Percentiles rank a stretch among this genome's conserved stretches.
These are phyloP conservation scores for Trichocladium antarcticum DNA, from an alignment of 495 filamentous ascomycete genomes.

Conservation along the genomic window DNA sequence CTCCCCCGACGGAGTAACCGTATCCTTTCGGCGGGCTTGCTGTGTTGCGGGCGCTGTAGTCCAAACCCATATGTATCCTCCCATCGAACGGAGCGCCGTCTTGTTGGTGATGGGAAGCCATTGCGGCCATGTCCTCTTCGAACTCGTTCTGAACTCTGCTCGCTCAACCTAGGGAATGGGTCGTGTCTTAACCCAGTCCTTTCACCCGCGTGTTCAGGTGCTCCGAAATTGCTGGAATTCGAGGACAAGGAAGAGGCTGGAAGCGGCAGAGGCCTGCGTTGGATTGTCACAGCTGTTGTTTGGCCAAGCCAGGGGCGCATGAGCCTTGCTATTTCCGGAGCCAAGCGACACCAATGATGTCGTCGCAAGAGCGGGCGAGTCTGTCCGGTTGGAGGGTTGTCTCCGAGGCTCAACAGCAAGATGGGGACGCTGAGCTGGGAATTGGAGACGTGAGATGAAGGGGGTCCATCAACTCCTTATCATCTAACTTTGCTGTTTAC, in stretches of 20 bases:
- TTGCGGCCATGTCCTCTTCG: not conserved
- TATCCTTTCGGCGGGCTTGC: conserved; percentile 18
- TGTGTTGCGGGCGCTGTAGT: conserved; percentile 5
- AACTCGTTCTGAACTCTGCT: not conserved
- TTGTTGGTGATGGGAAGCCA: conserved; percentile 13
- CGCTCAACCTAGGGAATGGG: not conserved
- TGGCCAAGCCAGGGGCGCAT: conserved; percentile 14
- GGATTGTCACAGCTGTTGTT: conserved; percentile 21
- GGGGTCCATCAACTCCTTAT: conserved; percentile 5
- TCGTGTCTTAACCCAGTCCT: not conserved
- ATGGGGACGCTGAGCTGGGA: not conserved
- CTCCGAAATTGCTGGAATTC: conserved; percentile 7
- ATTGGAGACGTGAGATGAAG: not conserved
- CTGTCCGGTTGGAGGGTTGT: too few relatives aligned
- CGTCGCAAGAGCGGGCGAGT: too few relatives aligned
- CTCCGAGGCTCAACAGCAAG: not conserved
- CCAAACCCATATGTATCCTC: conserved; percentile 4
- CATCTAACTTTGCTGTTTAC: conserved; percentile 5
- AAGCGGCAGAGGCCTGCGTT: conserved; percentile 10
- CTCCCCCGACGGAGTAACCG: conserved; percentile 26
- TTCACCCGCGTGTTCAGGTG: not conserved
- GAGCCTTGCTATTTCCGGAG: conserved; percentile 8
- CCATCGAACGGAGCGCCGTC: conserved; percentile 12
- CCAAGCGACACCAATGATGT: not conserved
- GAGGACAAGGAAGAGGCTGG: not conserved